phyloP scores from a whole-genome alignment of 768 basidiomycete genomes.

The Hygrophorus russula region DNA sequence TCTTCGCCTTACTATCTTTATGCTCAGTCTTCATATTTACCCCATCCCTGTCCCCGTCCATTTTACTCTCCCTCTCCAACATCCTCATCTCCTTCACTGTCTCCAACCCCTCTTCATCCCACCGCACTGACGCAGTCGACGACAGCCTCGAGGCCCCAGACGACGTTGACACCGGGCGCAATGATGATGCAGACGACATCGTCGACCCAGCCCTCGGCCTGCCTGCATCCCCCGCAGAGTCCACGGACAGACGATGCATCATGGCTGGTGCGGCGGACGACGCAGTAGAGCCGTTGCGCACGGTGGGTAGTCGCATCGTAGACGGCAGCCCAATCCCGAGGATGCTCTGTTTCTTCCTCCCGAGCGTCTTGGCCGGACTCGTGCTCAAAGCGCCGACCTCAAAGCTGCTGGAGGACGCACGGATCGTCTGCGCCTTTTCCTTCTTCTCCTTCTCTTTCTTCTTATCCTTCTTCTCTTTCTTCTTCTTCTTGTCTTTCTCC shows the following conservation, averaged over 20 bases:
- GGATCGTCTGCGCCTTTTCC: slow-evolving; percentile 24
- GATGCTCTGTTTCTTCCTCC: slow-evolving; percentile 50
- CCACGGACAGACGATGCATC: slow-evolving; percentile 25
- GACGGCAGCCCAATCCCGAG: slow-evolving; percentile 55
- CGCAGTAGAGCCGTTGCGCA: slow-evolving; percentile 27
- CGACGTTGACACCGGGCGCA: slow-evolving; percentile 34
- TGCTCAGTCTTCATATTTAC: slow-evolving; percentile 10
- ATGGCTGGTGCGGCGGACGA: slow-evolving; percentile 16
- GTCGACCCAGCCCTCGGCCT: slow-evolving; percentile 27
- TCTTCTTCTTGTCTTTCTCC: slow-evolving; percentile 14
- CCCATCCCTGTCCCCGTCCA: slow-evolving; percentile 19
- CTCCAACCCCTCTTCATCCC: slow-evolving; percentile 39
- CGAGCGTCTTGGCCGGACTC: slow-evolving; percentile 25
- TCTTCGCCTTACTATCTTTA: slow-evolving; percentile 14
- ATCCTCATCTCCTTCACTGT: slow-evolving; percentile 33
- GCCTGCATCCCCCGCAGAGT: slow-evolving; percentile 16
- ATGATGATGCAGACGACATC: slow-evolving; percentile 26
- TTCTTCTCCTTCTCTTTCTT: slow-evolving; percentile 18
- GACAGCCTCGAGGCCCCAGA: slow-evolving; percentile 27
- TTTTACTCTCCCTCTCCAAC: slow-evolving; percentile 26
- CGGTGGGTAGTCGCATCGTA: slow-evolving; percentile 32
- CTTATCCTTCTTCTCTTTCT: slow-evolving; percentile 18
- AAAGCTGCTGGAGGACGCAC: slow-evolving; percentile 52
- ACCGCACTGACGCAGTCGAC: slow-evolving; percentile 31
- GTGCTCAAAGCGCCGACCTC: slow-evolving; percentile 49